Evolutionary conservation across 148 eudicot genomes (phyloP), one percentile per base, ranked within the genome.

Genomic region (Dianthus caryophyllus): DNA sequence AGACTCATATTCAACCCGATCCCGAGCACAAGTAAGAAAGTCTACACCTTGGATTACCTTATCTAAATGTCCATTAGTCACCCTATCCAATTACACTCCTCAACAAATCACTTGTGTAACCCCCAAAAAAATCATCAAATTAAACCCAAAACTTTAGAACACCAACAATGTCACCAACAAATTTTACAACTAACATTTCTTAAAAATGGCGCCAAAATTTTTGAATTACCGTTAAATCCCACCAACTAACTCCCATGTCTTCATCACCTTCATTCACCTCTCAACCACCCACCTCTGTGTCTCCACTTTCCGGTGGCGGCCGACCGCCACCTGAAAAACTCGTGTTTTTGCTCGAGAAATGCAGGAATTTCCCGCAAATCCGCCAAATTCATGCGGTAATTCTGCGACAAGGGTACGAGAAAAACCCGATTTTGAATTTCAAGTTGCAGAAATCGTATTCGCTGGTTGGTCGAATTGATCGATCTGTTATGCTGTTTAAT

Each of bases 391-490:
- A 90, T 58, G 86, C 86, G n/a, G 83, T 75, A 24, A 64, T 89
- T 21, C 62, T 89, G 71, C 86, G 96, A 26, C 87, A 74, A 21
- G 83, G 84, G 49, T 82, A 84, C n/a, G 82, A 87, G 44, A 30
- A 43, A 77, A 71, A 84, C 69, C 79, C 84, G 44, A 70, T 76
- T 57, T 54, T 91, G 54, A 83, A 74, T 60, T 87, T 91, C 78
- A 91, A 88, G 84, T 92, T 91, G 67, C 97, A 86, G 62, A 87
- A 84, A 47, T 77, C 87, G 0, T 91, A 89, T 73, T 73, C 88
- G 64, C 76, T 79, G 14, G 64, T 82, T 9, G 84, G 85, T 12
- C 84, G 71, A 61, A 83, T 87, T 36, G 76, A 84, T 39, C 64
- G 64, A n/a, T 84, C 86, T 1, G 50, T 68, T 20, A 9, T 83